Evolutionary conservation across 805 yeast species (phyloP).

Genomic region (Sugiyamaella marilandica): DNA sequence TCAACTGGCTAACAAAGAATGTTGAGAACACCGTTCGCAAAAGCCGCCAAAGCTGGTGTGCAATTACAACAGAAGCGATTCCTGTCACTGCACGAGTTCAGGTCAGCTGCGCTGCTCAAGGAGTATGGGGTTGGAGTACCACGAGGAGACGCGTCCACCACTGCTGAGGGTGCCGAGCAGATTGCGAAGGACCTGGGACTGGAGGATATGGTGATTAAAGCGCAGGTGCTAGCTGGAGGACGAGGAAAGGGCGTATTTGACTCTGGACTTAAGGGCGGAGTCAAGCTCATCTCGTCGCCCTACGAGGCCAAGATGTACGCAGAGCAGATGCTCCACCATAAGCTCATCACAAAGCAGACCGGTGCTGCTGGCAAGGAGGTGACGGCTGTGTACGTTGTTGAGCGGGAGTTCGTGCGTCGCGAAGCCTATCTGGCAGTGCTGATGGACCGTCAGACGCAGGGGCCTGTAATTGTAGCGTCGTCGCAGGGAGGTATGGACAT

Average conservation of each 20-base stretch:
- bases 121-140: slow-evolving; percentile 88
- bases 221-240: slow-evolving; percentile 99
- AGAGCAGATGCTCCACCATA: slow-evolving; percentile 83
- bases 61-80: slow-evolving; percentile 44
- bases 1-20: background rate
- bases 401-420: slow-evolving; percentile 87
- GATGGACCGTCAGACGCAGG: slow-evolving; percentile 87
- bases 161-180: slow-evolving; percentile 81
- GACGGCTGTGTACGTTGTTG: slow-evolving; percentile 92
- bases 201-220: slow-evolving; percentile 88
- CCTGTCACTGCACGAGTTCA: slow-evolving; percentile 91
- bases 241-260: slow-evolving; percentile 99
- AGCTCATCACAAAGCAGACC: slow-evolving; percentile 95
- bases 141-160: slow-evolving; percentile 82
- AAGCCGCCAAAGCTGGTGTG: slow-evolving; percentile 1
- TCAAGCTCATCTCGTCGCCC: slow-evolving; percentile 77
- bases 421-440: slow-evolving; percentile 95
- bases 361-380: slow-evolving; percentile 97
- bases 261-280: slow-evolving; percentile 95
- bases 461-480: slow-evolving; percentile 91
- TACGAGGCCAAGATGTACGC: slow-evolving; percentile 85
- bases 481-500: slow-evolving; percentile 99
- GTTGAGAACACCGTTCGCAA: background rate
- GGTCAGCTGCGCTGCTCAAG: slow-evolving; percentile 83
- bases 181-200: slow-evolving; percentile 69